phyloP scores from a whole-genome alignment of 768 basidiomycete genomes.

The Leccinum boreale region DNA sequence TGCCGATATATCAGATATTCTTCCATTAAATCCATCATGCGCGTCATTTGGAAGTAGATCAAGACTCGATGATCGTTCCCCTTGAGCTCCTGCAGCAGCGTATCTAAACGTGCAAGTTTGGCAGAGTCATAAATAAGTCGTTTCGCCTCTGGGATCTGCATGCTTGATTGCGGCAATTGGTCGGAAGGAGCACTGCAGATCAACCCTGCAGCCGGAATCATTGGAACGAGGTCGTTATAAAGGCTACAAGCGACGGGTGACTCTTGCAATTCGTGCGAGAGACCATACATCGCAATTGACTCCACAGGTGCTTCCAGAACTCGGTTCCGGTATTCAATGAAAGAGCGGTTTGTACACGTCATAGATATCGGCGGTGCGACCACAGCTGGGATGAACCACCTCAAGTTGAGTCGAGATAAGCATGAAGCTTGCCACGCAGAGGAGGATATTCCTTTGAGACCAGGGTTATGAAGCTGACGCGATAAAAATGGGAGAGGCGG shows the following conservation, averaged over 20 bases:
- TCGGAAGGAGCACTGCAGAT: slow-evolving; percentile 59
- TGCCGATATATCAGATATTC: slow-evolving; percentile 97
- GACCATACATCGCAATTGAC: slow-evolving; percentile 76
- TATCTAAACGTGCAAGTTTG: slow-evolving; percentile 88
- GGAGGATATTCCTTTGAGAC: slow-evolving; percentile 57
- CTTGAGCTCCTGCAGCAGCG: slow-evolving; percentile 89
- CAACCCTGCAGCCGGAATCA: slow-evolving; percentile 64
- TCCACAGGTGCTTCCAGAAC: slow-evolving; percentile 69
- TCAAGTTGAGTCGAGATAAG: slow-evolving; percentile 73
- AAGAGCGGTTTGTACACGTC: slow-evolving; percentile 72
- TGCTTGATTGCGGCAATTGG: slow-evolving; percentile 76
- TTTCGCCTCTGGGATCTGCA: slow-evolving; percentile 94
- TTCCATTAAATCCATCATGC: slow-evolving; percentile 99
- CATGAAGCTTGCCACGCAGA: slow-evolving; percentile 71
- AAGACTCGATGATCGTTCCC: slow-evolving; percentile 89
- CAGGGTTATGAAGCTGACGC: slow-evolving; percentile 39
- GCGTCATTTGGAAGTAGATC: slow-evolving; percentile 99
- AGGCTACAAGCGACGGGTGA: slow-evolving; percentile 46
- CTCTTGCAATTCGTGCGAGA: slow-evolving; percentile 66
- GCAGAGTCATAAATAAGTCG: slow-evolving; percentile 94
- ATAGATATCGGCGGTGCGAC: slow-evolving; percentile 81
- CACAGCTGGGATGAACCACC: slow-evolving; percentile 83
- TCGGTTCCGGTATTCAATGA: slow-evolving; percentile 65
- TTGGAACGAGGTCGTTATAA: slow-evolving; percentile 53
- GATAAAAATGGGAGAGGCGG: slow-evolving; percentile 22